Conservation (phyloP, 78 protist genomes). For the Chrysochromulina tobinii region DNA sequence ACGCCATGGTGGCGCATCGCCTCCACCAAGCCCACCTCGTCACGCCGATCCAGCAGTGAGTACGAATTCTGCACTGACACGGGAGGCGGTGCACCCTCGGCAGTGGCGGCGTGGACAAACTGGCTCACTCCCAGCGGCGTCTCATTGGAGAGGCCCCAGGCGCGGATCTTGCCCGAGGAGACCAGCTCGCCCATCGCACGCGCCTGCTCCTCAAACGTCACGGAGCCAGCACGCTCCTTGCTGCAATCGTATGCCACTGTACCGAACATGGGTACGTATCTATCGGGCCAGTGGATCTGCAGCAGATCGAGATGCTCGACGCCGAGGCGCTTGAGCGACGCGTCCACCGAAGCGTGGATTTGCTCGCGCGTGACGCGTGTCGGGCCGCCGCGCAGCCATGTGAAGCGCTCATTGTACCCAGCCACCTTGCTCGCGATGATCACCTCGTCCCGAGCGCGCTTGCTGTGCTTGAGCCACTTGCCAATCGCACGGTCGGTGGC, state of each 20-base stretch:
- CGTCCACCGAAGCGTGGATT: constrained; percentile 43
- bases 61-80: constrained; percentile 33
- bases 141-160: constrained; percentile 51
- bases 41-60: constrained; percentile 29
- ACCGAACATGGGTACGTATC: too few relatives aligned
- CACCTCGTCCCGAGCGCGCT: not conserved
- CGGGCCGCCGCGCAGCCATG: not conserved
- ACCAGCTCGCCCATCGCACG: constrained; percentile 46
- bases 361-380: not conserved
- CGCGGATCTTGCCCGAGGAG: constrained; percentile 41
- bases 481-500: constrained; percentile 20
- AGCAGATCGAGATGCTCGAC: constrained; percentile 53
- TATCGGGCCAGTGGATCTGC: constrained; percentile 64
- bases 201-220: constrained; percentile 14
- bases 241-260: too few relatives aligned
- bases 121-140: constrained; percentile 32
- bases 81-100: constrained; percentile 18
- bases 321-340: constrained; percentile 41
- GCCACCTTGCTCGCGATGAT: constrained; percentile 43
- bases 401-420: constrained; percentile 26
- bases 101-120: not conserved
- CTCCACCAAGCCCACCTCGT: constrained; percentile 22
- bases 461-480: not conserved
- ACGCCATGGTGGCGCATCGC: not conserved
- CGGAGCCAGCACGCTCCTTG: too few relatives aligned